Conservation (phyloP, 202 grass and related monocot genomes). For the Setaria italica region DNA sequence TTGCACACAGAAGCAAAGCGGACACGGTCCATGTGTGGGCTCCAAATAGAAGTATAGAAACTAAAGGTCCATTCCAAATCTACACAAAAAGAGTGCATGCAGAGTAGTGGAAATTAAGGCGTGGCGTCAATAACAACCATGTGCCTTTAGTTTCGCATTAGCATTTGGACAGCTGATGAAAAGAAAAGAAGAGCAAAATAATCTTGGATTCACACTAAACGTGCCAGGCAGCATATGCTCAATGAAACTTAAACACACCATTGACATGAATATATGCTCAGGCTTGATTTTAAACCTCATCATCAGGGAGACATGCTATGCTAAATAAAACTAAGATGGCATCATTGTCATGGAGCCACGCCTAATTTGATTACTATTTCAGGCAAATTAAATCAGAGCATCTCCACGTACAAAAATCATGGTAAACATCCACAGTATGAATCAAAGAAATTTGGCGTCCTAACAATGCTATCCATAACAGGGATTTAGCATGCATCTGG, state of each 20-base stretch:
- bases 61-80: too few species aligned
- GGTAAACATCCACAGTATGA: background rate
- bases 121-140: too few species aligned
- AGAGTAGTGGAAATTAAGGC: too few species aligned
- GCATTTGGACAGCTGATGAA: too few species aligned
- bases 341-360: too few species aligned
- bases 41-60: too few species aligned
- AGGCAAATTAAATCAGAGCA: background rate
- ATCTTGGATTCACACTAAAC: background rate
- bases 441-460: background rate
- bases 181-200: too few species aligned
- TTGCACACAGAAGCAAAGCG: conserved; percentile 20
- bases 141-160: too few species aligned
- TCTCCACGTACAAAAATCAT: background rate
- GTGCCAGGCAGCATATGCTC: background rate
- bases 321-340: too few species aligned
- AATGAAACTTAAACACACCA: background rate
- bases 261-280: background rate
- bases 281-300: background rate
- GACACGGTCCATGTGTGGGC: background rate
- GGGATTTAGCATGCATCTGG: too few species aligned
- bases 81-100: too few species aligned
- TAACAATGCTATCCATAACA: background rate
- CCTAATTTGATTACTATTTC: too few species aligned
- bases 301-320: background rate